Conservation (phyloP, 1,284 basidiomycete species). For the Cryptococcus sp. region DNA sequence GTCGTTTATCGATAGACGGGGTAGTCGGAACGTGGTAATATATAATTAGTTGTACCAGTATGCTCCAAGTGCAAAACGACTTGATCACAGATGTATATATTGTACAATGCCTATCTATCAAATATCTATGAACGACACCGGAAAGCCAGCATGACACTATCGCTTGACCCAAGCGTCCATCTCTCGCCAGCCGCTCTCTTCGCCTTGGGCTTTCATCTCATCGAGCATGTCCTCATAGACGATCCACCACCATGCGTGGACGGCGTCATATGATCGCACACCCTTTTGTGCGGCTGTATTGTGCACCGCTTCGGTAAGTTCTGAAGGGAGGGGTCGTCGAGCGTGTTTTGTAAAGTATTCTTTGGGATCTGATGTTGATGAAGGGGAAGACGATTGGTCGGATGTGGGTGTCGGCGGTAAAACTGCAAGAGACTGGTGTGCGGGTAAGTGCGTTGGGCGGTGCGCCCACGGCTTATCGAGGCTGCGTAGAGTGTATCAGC, state of each 20-base stretch:
- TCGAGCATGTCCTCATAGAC: constrained; percentile 47
- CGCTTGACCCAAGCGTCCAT: constrained; percentile 39
- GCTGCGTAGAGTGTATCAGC: constrained; percentile 20
- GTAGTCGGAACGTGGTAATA: neutral
- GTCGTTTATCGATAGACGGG: constrained; percentile 33
- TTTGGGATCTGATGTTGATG: neutral
- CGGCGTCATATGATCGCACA: constrained; percentile 38
- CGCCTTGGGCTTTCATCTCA: constrained; percentile 36
- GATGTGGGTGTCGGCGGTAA: constrained; percentile 9
- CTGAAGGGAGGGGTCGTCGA: constrained; percentile 24
- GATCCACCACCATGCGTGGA: constrained; percentile 54
- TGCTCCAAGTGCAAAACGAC: neutral
- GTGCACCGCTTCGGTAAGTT: constrained; percentile 33
- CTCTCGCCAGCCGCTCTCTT: constrained; percentile 34
- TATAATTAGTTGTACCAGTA: neutral
- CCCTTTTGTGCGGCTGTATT: constrained; percentile 30
- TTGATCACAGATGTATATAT: neutral
- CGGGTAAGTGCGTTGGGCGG: constrained; percentile 21
- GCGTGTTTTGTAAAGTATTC: neutral
- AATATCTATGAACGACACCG: too few relatives aligned
- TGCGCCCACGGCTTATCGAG: constrained; percentile 52
- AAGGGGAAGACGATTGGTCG: neutral
- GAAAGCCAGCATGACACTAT: neutral
- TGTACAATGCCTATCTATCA: neutral
- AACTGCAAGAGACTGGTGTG: constrained; percentile 1